Conservation (phyloP, 345 rosid species). For the Corymbia maculata region DNA sequence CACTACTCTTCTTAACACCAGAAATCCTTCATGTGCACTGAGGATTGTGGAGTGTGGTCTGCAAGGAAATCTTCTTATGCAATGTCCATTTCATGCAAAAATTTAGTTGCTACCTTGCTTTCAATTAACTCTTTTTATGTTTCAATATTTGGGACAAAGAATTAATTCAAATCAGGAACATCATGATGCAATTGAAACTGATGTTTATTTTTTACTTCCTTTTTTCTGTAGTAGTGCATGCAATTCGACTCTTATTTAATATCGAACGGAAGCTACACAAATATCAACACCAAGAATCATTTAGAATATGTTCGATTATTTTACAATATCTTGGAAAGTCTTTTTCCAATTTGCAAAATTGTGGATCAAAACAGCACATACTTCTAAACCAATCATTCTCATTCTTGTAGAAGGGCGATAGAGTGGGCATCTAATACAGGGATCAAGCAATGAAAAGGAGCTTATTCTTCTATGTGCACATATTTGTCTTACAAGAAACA, state of each 20-base stretch:
- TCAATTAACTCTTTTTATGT: too few relatives aligned
- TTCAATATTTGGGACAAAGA: not conserved
- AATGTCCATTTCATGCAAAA: not conserved
- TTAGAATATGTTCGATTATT: not conserved
- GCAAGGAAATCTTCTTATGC: not conserved
- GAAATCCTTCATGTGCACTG: not conserved
- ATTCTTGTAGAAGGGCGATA: not conserved
- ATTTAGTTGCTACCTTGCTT: not conserved
- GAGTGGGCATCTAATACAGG: not conserved
- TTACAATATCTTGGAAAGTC: not conserved
- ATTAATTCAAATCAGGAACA: not conserved
- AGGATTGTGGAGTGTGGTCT: not conserved
- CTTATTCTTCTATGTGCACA: not conserved
- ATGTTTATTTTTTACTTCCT: not conserved
- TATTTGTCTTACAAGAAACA: not conserved
- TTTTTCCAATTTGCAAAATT: not conserved
- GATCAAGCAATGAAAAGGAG: not conserved
- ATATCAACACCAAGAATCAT: not conserved
- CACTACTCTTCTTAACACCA: not conserved
- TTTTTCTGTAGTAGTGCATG: rapidly evolving
- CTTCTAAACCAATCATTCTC: not conserved
- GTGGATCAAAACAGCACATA: not conserved
- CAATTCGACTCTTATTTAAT: too few relatives aligned
- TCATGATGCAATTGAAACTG: not conserved
- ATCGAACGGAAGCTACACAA: too few relatives aligned